Base-by-base conservation (phyloP, 2,329 filamentous ascomycete genomes). In the Mycosphaerella sp. region DNA sequence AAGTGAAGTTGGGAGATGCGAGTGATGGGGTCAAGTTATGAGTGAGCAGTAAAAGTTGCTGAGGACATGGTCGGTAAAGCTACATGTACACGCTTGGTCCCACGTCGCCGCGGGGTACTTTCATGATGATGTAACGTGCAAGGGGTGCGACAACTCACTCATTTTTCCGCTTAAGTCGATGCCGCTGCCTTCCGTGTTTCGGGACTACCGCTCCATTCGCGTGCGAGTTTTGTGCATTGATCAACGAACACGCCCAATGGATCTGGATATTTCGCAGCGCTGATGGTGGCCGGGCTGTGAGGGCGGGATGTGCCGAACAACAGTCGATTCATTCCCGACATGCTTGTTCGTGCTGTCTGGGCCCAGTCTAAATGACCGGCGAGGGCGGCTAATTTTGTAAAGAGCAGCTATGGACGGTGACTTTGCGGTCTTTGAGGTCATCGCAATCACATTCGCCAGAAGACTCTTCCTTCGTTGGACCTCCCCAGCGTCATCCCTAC, bases 371-470 rank as follows among this genome's bases (percentile, higher is more conserved):
- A 32, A 34, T 5, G 39, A 25, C 39, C 44, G 30, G 28, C 44
- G 44, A 39, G 8, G 21, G 32, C 35, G 44, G 35, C 44, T 25
- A 17, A 18, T 18, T 32, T 34, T 27, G 10, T 16, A n/a, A 39
- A 46, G 17, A 14, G 44, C 8, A 46, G 14, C 49, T 51, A 51
- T 16, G 25, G 44, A 51, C 49, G 49, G 42, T 51, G 41, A 41
- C 42, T 46, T 25, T 43, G 36, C 49, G 51, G 51, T 43, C 32
- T 16, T 47, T 37, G 21, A 50, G 27, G 13, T 42, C 37, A 34
- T 35, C 30, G 37, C 28, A 27, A 42, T 42, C 46, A 30, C 25
- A 27, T 49, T 37, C 41, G 41, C 25, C 37, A 49, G 44, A 16
- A 46, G 39, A 35, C 35, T 36, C 40, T 44, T 34, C 41, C 41